phyloP scores from a whole-genome alignment of 164 flowering plant species.

The Chloranthus sessilifolius region DNA sequence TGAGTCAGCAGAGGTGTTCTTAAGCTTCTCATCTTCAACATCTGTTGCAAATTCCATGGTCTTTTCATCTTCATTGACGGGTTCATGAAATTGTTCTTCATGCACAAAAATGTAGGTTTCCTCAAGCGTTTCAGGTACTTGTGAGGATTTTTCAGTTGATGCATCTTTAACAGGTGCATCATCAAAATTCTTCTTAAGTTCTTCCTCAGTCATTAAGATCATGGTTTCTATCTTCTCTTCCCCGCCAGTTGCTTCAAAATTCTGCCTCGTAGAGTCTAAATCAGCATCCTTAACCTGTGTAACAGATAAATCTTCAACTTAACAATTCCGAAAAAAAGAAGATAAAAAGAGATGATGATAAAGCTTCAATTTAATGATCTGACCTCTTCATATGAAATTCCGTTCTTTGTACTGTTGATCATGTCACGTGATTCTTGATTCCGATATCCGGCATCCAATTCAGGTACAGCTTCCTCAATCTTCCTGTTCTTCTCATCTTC shows the following conservation, averaged over 20 bases:
- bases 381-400: too few species aligned
- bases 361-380: conserved; percentile 1
- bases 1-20: conserved; percentile 2
- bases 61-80: conserved; percentile 1
- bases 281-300: conserved; percentile 20
- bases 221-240: conserved; percentile 2
- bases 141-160: conserved; percentile 15
- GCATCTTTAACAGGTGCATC: background rate
- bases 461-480: conserved; percentile 2
- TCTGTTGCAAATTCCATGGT: conserved; percentile 5
- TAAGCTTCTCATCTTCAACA: conserved; percentile 15
- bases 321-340: background rate
- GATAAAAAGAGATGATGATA: background rate
- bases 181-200: background rate
- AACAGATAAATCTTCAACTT: conserved; percentile 2
- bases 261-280: background rate
- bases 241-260: background rate
- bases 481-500: background rate
- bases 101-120: conserved; percentile 6
- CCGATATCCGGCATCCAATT: conserved; percentile 4
- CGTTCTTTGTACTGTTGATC: too few species aligned
- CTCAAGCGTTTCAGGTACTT: conserved; percentile 7
- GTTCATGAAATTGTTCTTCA: conserved; percentile 12
- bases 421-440: too few species aligned
- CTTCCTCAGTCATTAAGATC: background rate